A percentile compares a stretch with the other conserved stretches of the same genome.
Conservation (phyloP, 2,329 filamentous ascomycete genomes). For the Sporothrix variecibatus region DNA sequence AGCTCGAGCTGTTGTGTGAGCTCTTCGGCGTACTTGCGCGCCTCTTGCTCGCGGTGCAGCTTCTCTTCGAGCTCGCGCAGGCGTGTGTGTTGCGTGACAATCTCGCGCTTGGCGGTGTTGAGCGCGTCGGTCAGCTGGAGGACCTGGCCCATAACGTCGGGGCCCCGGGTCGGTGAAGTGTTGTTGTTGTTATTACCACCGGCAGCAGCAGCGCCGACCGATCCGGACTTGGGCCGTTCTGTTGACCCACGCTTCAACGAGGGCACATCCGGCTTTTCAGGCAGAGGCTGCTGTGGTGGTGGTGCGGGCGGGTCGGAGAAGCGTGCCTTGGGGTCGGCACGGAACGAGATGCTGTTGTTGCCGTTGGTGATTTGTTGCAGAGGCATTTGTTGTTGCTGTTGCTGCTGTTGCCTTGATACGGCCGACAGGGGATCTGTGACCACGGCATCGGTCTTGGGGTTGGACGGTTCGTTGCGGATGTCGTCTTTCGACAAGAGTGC, state of each 20-base stretch:
- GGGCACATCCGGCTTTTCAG: slow-evolving; percentile 84
- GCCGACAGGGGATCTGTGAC: slow-evolving; percentile 19
- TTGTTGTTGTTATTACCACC: slow-evolving; percentile 37
- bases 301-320: slow-evolving; percentile 94
- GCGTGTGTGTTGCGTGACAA: slow-evolving; percentile 77
- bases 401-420: slow-evolving; percentile 25
- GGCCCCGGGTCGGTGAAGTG: slow-evolving; percentile 58
- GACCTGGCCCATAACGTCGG: slow-evolving; percentile 70
- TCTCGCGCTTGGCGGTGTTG: slow-evolving; percentile 78
- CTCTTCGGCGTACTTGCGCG: slow-evolving; percentile 82
- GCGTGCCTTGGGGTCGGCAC: slow-evolving; percentile 74
- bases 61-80: slow-evolving; percentile 80
- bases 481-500: slow-evolving; percentile 73
- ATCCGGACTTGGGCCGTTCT: slow-evolving; percentile 66
- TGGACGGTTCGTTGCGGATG: slow-evolving; percentile 51
- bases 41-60: slow-evolving; percentile 76
- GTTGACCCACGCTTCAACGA: slow-evolving; percentile 75
- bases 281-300: slow-evolving; percentile 87
- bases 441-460: slow-evolving; percentile 50
- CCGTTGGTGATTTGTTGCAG: slow-evolving; percentile 52
- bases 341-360: slow-evolving; percentile 53
- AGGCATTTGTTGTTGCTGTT: slow-evolving; percentile 40
- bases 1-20: slow-evolving; percentile 67
- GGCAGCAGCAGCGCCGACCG: slow-evolving; percentile 27
- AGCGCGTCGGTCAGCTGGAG: slow-evolving; percentile 82